Conservation (phyloP, 2,329 filamentous ascomycete species). For the Epichloe gansuensis region DNA sequence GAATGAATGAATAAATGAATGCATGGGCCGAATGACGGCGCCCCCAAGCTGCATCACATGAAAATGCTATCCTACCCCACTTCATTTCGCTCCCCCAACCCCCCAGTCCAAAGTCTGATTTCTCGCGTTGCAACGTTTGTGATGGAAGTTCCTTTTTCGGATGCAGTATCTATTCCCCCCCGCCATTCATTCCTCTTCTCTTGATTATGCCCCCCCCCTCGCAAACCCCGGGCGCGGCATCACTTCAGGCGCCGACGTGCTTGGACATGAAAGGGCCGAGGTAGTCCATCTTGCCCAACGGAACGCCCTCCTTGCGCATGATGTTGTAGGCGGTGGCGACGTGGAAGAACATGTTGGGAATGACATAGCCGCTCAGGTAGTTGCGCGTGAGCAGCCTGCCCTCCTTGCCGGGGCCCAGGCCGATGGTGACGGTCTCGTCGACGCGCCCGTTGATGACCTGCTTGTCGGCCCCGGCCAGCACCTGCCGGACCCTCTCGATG, state of each 20-base stretch:
- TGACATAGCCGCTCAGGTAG: conserved; percentile 34
- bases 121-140: too few relatives aligned
- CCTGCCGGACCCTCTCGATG: conserved; percentile 19
- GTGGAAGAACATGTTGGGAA: conserved; percentile 56
- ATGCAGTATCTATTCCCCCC: too few relatives aligned
- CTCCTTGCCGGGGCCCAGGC: conserved; percentile 18
- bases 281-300: conserved; percentile 48
- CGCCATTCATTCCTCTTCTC: too few relatives aligned
- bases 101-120: too few relatives aligned
- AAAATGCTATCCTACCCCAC: too few relatives aligned
- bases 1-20: too few relatives aligned
- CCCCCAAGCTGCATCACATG: too few relatives aligned
- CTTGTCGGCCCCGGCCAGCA: conserved; percentile 20
- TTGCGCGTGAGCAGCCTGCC: conserved; percentile 15
- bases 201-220: too few relatives aligned
- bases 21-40: too few relatives aligned
- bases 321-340: conserved; percentile 45
- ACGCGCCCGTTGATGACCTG: conserved; percentile 21
- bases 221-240: too few relatives aligned
- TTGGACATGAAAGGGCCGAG: conserved; percentile 21
- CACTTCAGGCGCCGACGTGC: neutral
- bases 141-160: too few relatives aligned
- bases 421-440: conserved; percentile 16
- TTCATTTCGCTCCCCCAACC: too few relatives aligned
- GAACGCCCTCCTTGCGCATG: conserved; percentile 46